Base-by-base conservation (phyloP, 2,329 filamentous ascomycete genomes). In the Rugonectria rugulosa region DNA sequence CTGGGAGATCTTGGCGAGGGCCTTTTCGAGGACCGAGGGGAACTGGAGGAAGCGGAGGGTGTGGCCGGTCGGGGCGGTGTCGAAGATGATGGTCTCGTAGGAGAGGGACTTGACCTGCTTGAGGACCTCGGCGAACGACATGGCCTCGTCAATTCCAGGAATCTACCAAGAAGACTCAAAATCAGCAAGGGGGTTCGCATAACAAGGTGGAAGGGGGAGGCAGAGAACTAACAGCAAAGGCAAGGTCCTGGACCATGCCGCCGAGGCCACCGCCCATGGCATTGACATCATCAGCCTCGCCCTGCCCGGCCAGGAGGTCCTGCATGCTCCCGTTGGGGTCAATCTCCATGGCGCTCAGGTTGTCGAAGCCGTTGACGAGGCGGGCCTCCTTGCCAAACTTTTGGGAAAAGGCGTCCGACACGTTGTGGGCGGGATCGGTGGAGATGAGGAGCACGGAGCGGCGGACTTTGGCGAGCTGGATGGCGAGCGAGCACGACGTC, bases 301-400 rank as follows among this genome's bases (percentile, higher is more conserved):
- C 88, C 71, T 87, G 83, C 2, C 88, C 89, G 9, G 90, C 90
- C 61, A 99, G 80, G 53, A 99, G 79, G 73, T 99, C 95, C 77
- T 97, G 95, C 75, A 99, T 97, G 71, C 92, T 97, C 42, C 94
- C 95, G 72, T 97, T 98, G 48, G 95, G 95, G 71, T 99, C 95
- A 68, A 99, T 98, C 78, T 99, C 95, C 95, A 99, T 99, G 60
- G 95, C 95, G 72, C 91, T 96, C 65, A 99, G 81, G 75, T 97
- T 97, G 27, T 88, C 86, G 71, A 96, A 97, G 65, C 95, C 95
- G 67, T 97, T 88, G 63, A 99, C 84, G 32, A 97, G 86, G 61
- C 92, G 88, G 49, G 95, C 95, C 77, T 99, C 95, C 82, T 99
- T 99, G 80, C 95, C 95, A 71, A 99, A 99, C 79, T 99, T 99